Evolutionary conservation across 352 stramenopile genomes (phyloP).

Genomic region (Phytophthora pseudosyringae): DNA sequence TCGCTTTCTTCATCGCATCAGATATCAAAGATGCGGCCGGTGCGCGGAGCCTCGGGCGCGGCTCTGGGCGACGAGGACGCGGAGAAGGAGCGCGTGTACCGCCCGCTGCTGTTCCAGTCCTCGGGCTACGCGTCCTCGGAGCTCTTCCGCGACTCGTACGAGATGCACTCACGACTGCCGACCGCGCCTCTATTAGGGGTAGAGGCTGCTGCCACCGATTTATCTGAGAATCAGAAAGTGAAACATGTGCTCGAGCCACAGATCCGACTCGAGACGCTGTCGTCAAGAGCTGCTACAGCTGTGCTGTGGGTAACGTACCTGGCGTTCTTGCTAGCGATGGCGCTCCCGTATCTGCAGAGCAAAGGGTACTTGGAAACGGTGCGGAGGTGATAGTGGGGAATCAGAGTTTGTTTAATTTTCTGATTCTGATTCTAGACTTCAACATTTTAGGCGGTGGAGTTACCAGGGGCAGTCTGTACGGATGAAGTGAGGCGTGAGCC

Average conservation of each 20-base stretch:
- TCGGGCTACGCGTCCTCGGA: conserved; percentile 84
- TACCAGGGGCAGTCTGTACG: conserved; percentile 66
- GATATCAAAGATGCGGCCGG: conserved; percentile 30
- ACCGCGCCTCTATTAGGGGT: conserved; percentile 33
- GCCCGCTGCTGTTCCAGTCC: conserved; percentile 80
- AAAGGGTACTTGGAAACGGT: conserved; percentile 77
- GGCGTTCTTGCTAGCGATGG: conserved; percentile 71
- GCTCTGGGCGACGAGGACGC: conserved; percentile 17
- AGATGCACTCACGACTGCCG: conserved; percentile 74
- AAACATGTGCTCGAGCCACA: conserved; percentile 47
- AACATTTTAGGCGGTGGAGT: conserved; percentile 50
- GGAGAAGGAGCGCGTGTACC: conserved; percentile 66
- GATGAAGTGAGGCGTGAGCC: conserved; percentile 30
- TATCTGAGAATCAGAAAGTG: conserved; percentile 32
- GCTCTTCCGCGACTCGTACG: conserved; percentile 79
- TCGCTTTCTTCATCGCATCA: conserved; percentile 24
- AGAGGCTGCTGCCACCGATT: conserved; percentile 17
- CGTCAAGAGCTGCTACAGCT: conserved; percentile 69
- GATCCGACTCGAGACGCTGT: conserved; percentile 85
- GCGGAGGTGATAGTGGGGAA: neutral
- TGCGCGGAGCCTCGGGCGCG: neutral
- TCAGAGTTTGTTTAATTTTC: conserved; percentile 8
- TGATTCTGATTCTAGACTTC: conserved; percentile 21
- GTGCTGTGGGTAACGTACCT: conserved; percentile 85
- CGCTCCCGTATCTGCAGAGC: conserved; percentile 78